These are phyloP conservation scores for Ceratocystis eucalypticola DNA, from an alignment of 2,329 filamentous ascomycete genomes.

Conservation along the genomic window DNA sequence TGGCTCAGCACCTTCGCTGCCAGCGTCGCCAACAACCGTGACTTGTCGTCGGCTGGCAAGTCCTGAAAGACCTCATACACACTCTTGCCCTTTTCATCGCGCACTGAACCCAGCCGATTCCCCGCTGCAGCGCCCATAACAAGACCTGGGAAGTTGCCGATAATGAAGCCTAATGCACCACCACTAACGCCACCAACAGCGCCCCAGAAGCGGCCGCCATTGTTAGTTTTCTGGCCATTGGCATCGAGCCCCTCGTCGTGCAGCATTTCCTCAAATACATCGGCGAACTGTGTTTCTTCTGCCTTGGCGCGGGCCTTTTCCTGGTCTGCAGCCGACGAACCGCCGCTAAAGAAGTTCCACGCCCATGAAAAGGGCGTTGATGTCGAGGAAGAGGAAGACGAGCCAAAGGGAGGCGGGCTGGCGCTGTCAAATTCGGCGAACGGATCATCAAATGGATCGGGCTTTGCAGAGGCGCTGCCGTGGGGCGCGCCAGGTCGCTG, in stretches of 20 bases:
- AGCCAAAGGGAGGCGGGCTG: neutral
- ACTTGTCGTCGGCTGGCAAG: constrained; percentile 68
- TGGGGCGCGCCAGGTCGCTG: constrained; percentile 21
- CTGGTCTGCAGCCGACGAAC: constrained; percentile 26
- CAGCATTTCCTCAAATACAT: constrained; percentile 82
- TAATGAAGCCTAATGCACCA: constrained; percentile 83
- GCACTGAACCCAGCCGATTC: constrained; percentile 76
- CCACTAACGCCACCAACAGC: constrained; percentile 75
- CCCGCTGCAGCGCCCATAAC: constrained; percentile 85
- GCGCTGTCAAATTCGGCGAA: constrained; percentile 34
- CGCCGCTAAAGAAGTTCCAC: constrained; percentile 45
- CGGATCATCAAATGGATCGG: constrained; percentile 27
- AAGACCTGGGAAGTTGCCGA: constrained; percentile 81
- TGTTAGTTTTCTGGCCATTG: constrained; percentile 29
- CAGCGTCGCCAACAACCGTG: constrained; percentile 67
- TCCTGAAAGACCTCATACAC: constrained; percentile 86
- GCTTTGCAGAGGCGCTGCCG: constrained; percentile 10
- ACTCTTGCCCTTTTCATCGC: constrained; percentile 86
- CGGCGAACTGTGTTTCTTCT: constrained; percentile 72
- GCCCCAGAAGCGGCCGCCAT: constrained; percentile 60
- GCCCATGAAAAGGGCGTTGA: constrained; percentile 61
- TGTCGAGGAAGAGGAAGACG: constrained; percentile 30
- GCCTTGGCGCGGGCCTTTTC: constrained; percentile 37
- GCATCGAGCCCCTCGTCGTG: constrained; percentile 73
- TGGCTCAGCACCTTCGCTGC: constrained; percentile 78